A percentile compares a stretch with the other conserved stretches of the same genome.
These are phyloP conservation scores for Hanseniaspora guilliermondii DNA, from an alignment of 805 yeast genomes.

Conservation along the genomic window DNA sequence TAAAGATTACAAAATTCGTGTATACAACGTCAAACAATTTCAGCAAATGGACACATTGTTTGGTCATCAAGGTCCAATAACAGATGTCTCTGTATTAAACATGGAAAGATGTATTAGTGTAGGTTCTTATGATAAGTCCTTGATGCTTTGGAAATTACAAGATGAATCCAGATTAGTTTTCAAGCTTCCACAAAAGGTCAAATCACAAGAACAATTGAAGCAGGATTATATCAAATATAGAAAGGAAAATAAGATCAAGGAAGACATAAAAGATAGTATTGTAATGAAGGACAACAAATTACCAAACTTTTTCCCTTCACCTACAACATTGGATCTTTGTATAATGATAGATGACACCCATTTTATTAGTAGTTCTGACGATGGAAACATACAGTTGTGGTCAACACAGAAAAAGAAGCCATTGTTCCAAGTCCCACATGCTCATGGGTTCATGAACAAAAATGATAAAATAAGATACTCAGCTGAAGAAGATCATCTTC, in stretches of 20 bases:
- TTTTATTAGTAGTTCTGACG: slow-evolving; percentile 90
- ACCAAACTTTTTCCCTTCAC: slow-evolving; percentile 26
- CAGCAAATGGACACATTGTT: slow-evolving; percentile 82
- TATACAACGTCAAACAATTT: slow-evolving; percentile 71
- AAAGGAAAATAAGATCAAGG: slow-evolving; percentile 19
- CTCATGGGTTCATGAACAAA: slow-evolving; percentile 53
- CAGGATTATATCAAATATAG: slow-evolving; percentile 28
- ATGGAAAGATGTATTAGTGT: slow-evolving; percentile 92
- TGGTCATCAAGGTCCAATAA: slow-evolving; percentile 88
- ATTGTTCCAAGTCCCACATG: slow-evolving; percentile 47
- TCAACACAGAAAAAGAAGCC: slow-evolving; percentile 84
- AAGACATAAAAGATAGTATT: slow-evolving; percentile 14
- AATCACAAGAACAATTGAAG: slow-evolving; percentile 44
- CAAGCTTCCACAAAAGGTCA: slow-evolving; percentile 39
- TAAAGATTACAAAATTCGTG: slow-evolving; percentile 80
- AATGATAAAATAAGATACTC: slow-evolving; percentile 39
- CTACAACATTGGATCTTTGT: slow-evolving; percentile 72
- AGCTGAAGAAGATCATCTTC: slow-evolving; percentile 33
- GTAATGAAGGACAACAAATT: not conserved
- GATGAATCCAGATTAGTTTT: slow-evolving; percentile 91
- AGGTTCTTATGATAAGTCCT: slow-evolving; percentile 89
- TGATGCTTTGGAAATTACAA: slow-evolving; percentile 90
- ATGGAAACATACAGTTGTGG: slow-evolving; percentile 86
- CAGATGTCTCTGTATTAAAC: slow-evolving; percentile 66
- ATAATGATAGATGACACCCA: slow-evolving; percentile 85